Percentiles rank a stretch among this genome's conserved stretches.
Evolutionary conservation across 306 rosid species (phyloP).

Genomic region (Arachis hypogaea): DNA sequence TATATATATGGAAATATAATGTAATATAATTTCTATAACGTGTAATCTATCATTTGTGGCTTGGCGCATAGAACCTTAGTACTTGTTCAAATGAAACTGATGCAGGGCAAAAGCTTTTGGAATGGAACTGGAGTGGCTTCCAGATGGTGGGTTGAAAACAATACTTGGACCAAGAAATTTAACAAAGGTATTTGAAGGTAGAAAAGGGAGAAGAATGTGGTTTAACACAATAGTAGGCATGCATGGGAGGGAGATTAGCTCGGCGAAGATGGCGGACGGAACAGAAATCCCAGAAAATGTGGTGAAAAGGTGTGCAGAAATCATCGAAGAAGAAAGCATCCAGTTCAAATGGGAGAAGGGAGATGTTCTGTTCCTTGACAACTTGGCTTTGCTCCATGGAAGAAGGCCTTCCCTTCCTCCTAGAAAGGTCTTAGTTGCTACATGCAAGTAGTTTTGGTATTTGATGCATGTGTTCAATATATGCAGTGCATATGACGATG

Average conservation of each 20-base stretch:
- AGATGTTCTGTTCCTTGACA: constrained; percentile 84
- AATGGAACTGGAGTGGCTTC: constrained; percentile 80
- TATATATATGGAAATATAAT: not conserved
- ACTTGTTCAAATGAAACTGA: not conserved
- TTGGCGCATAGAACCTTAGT: not conserved
- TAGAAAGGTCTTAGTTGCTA: constrained; percentile 71
- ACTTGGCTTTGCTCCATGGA: constrained; percentile 83
- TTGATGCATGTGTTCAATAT: not conserved
- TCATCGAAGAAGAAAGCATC: constrained; percentile 89
- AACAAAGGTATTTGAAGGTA: constrained; percentile 79
- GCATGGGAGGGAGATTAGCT: constrained; percentile 80
- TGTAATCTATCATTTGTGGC: constrained; percentile 7
- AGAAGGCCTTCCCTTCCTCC: constrained; percentile 94
- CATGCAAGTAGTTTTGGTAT: constrained; percentile 57
- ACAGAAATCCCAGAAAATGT: constrained; percentile 61
- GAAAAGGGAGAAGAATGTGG: constrained; percentile 86
- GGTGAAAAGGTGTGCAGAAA: constrained; percentile 77
- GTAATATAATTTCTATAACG: not conserved
- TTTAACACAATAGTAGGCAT: constrained; percentile 81
- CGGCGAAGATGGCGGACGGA: constrained; percentile 79
- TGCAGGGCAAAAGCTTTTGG: constrained; percentile 69
- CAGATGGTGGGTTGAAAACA: constrained; percentile 65
- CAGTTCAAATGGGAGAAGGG: constrained; percentile 91
- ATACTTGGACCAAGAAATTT: constrained; percentile 55
- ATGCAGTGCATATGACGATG: not conserved